These are phyloP conservation scores for Phyllosticta citribraziliensis DNA, from an alignment of 2,329 filamentous ascomycete species.

Conservation along the genomic window DNA sequence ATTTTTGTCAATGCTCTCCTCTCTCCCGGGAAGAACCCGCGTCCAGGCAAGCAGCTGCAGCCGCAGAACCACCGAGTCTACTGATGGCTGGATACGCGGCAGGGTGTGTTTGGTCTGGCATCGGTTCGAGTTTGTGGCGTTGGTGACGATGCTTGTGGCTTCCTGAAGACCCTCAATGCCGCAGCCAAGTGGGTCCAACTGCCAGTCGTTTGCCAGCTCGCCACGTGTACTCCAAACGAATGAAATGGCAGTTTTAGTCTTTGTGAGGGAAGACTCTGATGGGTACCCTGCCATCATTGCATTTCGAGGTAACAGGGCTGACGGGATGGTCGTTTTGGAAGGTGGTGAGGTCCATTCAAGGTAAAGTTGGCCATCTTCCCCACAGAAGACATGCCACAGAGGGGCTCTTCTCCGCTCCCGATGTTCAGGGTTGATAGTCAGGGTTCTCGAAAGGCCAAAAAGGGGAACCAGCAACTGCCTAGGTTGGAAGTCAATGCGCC, in stretches of 20 bases:
- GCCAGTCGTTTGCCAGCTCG: not conserved
- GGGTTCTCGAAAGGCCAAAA: not conserved
- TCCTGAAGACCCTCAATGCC: not conserved
- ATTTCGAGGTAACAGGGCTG: not conserved
- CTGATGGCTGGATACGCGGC: not conserved
- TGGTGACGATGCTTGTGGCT: not conserved
- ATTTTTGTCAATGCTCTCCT: not conserved
- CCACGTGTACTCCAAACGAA: not conserved
- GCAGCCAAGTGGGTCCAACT: not conserved
- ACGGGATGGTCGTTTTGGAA: not conserved
- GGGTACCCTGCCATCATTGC: not conserved
- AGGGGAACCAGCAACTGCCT: not conserved
- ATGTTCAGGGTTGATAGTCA: not conserved
- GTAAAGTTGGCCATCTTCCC: not conserved
- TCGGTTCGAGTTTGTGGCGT: not conserved
- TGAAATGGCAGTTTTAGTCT: not conserved
- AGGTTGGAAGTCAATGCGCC: not conserved
- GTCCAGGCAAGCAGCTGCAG: not conserved
- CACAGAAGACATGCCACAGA: not conserved
- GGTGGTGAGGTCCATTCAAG: not conserved
- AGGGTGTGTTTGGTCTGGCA: not conserved
- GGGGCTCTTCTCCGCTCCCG: not conserved
- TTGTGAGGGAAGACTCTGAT: not conserved
- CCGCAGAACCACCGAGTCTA: not conserved
- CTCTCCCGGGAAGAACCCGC: not conserved